Conservation (phyloP, 306 rosid genomes). For the Malus sieversii region DNA sequence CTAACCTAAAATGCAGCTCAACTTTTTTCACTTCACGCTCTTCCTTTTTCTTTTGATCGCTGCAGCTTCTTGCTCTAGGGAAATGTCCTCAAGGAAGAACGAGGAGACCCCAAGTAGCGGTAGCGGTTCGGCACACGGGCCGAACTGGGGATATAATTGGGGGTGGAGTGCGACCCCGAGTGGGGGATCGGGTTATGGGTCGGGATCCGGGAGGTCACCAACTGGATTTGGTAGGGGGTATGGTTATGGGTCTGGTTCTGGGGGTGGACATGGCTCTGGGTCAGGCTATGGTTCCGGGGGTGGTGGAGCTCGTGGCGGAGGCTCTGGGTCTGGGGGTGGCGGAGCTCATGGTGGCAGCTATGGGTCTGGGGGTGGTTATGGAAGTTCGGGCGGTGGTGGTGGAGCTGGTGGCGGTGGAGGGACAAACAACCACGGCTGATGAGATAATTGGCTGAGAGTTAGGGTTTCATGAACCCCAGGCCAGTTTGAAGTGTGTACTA, state of each 20-base stretch:
- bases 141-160: constrained; percentile 76
- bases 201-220: constrained; percentile 61
- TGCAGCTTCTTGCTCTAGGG: not conserved
- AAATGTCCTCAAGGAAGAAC: constrained; percentile 25
- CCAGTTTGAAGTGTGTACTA: not conserved
- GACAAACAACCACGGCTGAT: constrained; percentile 30
- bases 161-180: constrained; percentile 75
- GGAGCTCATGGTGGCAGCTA: constrained; percentile 48
- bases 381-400: constrained; percentile 27
- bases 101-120: constrained; percentile 42
- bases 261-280: constrained; percentile 52
- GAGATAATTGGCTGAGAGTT: constrained; percentile 1
- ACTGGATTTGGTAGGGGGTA: constrained; percentile 36
- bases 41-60: constrained; percentile 30
- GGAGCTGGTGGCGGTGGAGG: constrained; percentile 17
- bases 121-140: constrained; percentile 59
- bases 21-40: constrained; percentile 13
- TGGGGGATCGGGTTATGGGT: constrained; percentile 74
- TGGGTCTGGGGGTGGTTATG: constrained; percentile 51
- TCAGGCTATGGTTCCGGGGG: constrained; percentile 53
- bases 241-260: constrained; percentile 63
- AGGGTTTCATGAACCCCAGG: not conserved
- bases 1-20: constrained; percentile 38
- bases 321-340: constrained; percentile 50
- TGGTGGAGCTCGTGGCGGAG: constrained; percentile 49